Evolutionary conservation across 805 yeast species (phyloP), one percentile per base, ranked within the genome.

Genomic region (Jamesozyma gamospora): DNA sequence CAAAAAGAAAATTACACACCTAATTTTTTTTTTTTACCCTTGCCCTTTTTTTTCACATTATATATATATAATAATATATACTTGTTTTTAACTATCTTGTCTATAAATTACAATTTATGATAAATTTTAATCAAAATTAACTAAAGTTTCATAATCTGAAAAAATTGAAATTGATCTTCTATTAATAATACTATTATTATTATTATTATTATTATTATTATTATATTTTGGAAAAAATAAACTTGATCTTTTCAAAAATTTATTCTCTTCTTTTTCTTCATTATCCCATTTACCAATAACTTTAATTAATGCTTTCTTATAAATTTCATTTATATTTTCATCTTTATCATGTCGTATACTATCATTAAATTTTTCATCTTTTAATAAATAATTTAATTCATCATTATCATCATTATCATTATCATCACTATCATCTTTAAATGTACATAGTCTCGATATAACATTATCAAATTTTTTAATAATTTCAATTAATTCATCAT

Each of bases 381-480:
- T 49, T 10, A 57, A 36, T 15, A 55, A 35, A 35, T 55, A 55
- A 26, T 48, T 50, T 24, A 57, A 41, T 18, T 53, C 58, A 16
- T 51, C 54, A 3, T 42, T 45, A 21, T 32, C 37, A 34, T 28
- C 21, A 7, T 21, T 29, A 13, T 24, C 29, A 32, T 13, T 24
- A 4, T 16, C n/a, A 16, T 41, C 41, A 33, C 13, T 17, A 12
- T 19, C 3, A 15, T 13, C 18, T 2, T 11, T 25, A 15, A 14
- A 51, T 10, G 41, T 39, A 39, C 58, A 57, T 11, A 55, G 48
- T 19, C 41, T 37, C 8, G 49, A 39, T 5, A 45, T 57, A 52
- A 41, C 71, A 43, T 34, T n/a, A 40, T 63, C 67, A 28, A 66
- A 51, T 6, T 50, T 52, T 3, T 40, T 15, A 1, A 52, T 42